Conservation (phyloP, 164 flowering plant genomes). For the Vitis amurensis region DNA sequence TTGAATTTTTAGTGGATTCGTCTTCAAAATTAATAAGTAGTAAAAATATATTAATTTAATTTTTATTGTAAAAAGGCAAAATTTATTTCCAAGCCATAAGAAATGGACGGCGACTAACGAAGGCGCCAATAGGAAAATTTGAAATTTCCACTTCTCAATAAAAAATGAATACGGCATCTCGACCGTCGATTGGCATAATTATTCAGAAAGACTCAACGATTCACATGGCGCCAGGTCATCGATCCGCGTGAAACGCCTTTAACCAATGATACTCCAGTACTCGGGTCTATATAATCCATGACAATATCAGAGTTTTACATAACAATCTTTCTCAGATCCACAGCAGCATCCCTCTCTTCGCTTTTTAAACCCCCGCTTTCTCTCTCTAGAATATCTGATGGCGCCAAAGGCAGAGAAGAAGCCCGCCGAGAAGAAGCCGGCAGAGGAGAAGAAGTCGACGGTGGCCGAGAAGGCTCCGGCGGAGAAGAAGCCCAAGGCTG, state of each 20-base stretch:
- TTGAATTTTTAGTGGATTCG: too few species aligned
- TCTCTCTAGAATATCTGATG: background rate
- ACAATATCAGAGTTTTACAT: too few species aligned
- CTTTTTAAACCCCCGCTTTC: background rate
- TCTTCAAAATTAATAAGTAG: too few species aligned
- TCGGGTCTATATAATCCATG: background rate
- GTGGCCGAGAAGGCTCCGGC: conserved; percentile 14
- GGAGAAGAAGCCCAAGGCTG: conserved; percentile 28
- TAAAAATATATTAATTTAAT: too few species aligned
- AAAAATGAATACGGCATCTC: background rate
- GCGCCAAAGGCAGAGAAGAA: conserved; percentile 21
- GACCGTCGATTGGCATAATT: background rate
- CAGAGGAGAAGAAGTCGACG: conserved; percentile 10
- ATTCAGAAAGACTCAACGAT: background rate
- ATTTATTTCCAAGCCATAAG: too few species aligned
- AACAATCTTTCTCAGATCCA: too few species aligned
- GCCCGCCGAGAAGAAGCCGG: conserved; percentile 23
- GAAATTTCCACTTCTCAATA: too few species aligned
- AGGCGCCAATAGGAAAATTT: too few species aligned
- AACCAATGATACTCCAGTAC: background rate
- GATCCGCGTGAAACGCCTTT: background rate
- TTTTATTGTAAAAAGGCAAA: too few species aligned
- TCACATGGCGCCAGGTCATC: background rate
- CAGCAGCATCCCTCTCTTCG: too few species aligned
- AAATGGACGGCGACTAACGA: too few species aligned